phyloP scores from a whole-genome alignment of 202 grass and related monocot genomes.

The Miscanthus sacchariflorus region DNA sequence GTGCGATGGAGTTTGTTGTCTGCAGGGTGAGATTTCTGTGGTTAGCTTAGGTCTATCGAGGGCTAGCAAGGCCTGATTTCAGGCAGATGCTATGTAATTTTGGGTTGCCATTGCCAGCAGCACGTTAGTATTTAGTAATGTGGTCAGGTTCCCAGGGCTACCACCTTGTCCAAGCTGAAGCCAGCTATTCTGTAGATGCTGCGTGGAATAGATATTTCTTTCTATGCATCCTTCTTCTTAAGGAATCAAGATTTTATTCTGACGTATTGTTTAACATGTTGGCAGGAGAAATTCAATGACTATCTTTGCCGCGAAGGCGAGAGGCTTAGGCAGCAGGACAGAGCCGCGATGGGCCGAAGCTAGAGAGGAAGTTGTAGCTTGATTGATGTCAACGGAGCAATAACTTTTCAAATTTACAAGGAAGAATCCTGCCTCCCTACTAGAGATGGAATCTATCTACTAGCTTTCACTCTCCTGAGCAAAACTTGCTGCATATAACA shows the following conservation, averaged over 20 bases:
- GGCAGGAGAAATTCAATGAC: constrained; percentile 58
- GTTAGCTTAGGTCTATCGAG: no score
- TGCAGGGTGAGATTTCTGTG: not conserved
- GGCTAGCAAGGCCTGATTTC: not conserved
- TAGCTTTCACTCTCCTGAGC: not conserved
- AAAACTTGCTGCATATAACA: not conserved
- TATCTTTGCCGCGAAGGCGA: constrained; percentile 51
- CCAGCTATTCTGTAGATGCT: not conserved
- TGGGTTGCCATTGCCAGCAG: not conserved
- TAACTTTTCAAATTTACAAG: not conserved
- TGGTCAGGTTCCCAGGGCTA: not conserved
- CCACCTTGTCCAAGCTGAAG: constrained; percentile 5
- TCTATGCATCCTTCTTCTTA: not conserved
- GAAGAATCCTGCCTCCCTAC: not conserved
- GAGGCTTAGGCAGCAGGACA: constrained; percentile 59
- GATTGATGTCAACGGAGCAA: not conserved
- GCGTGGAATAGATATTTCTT: not conserved
- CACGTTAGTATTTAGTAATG: not conserved
- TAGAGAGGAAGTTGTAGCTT: not conserved
- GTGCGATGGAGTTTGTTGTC: not conserved
- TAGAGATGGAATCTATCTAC: not conserved
- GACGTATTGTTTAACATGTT: not conserved
- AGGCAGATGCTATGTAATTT: not conserved
- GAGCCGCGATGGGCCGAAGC: constrained; percentile 27
- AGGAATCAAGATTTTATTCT: not conserved